Evolutionary conservation across 306 rosid species (phyloP).

Genomic region (Morella rubra): DNA sequence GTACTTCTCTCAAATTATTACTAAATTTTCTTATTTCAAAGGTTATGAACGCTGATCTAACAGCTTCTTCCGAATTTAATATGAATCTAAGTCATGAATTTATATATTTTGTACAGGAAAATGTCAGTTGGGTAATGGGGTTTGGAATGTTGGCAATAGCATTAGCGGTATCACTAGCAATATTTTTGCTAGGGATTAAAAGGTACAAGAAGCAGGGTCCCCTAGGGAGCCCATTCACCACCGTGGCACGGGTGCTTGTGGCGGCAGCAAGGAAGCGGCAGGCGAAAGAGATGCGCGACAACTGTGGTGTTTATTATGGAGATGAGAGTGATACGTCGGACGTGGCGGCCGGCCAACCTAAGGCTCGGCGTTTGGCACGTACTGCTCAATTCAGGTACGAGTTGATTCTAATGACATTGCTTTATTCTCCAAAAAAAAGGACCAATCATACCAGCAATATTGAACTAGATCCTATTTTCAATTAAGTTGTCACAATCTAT

Average conservation of each 20-base stretch:
- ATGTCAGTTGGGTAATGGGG: conserved; percentile 42
- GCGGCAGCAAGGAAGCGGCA: conserved; percentile 31
- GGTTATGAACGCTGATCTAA: too few species aligned
- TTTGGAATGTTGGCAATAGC: conserved; percentile 34
- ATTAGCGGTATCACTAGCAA: conserved; percentile 22
- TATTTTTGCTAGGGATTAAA: conserved; percentile 30
- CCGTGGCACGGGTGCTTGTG: conserved; percentile 37
- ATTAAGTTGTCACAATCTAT: too few species aligned
- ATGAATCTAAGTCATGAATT: too few species aligned
- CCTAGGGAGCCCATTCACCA: conserved; percentile 38
- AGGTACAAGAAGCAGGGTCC: conserved; percentile 29
- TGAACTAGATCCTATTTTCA: too few species aligned
- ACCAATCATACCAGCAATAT: too few species aligned
- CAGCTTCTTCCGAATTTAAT: too few species aligned
- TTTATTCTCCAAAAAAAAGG: too few species aligned
- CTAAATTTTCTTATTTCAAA: too few species aligned
- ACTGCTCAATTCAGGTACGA: conserved; percentile 45
- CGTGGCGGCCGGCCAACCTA: background rate
- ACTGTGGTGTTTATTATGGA: conserved; percentile 16
- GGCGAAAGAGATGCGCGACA: conserved; percentile 9
- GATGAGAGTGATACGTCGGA: background rate
- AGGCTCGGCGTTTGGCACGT: conserved; percentile 7
- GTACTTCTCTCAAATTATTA: too few species aligned
- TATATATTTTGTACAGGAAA: conserved; percentile 28
- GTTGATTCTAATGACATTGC: background rate